Percentiles rank a stretch among this genome's conserved stretches.
Conservation (phyloP, 2,329 filamentous ascomycete genomes). For the Thermomyces lanuginosus region DNA sequence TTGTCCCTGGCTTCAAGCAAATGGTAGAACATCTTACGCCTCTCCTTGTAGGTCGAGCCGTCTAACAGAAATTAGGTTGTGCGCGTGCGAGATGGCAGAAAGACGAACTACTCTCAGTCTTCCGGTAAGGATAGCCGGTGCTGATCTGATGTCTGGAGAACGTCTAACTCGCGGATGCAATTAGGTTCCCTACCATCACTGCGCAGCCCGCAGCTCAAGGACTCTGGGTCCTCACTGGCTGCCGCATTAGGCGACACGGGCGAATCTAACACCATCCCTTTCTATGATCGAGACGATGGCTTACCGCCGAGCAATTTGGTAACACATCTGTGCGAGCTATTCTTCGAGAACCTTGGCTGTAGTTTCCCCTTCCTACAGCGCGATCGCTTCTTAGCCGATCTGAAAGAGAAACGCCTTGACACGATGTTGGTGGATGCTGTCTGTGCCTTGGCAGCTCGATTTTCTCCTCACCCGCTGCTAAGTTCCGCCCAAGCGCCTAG, state of each 20-base stretch:
- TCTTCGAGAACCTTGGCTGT: slow-evolving; percentile 68
- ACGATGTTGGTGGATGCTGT: slow-evolving; percentile 75
- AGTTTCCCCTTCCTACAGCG: slow-evolving; percentile 70
- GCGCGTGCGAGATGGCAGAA: slow-evolving; percentile 41
- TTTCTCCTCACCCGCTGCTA: slow-evolving; percentile 46
- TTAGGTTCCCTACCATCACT: slow-evolving; percentile 22
- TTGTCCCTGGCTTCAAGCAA: slow-evolving; percentile 81
- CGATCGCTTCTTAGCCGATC: slow-evolving; percentile 54
- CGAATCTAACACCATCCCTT: slow-evolving; percentile 37
- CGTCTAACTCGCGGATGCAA: neutral
- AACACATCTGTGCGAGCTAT: slow-evolving; percentile 58
- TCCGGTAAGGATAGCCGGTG: slow-evolving; percentile 15
- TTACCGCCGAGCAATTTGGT: slow-evolving; percentile 60
- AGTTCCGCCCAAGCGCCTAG: slow-evolving; percentile 36
- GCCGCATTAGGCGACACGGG: slow-evolving; percentile 10
- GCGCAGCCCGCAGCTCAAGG: slow-evolving; percentile 17
- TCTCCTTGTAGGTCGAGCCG: neutral
- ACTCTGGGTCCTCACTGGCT: slow-evolving; percentile 8
- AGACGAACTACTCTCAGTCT: slow-evolving; percentile 24
- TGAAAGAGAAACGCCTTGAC: slow-evolving; percentile 67
- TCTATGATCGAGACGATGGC: slow-evolving; percentile 59
- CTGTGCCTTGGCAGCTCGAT: slow-evolving; percentile 65
- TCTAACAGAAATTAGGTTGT: slow-evolving; percentile 28
- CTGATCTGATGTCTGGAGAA: neutral
- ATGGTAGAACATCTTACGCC: slow-evolving; percentile 44